phyloP scores from a whole-genome alignment of 2,329 filamentous ascomycete species.

The Endocalyx cinctus region DNA sequence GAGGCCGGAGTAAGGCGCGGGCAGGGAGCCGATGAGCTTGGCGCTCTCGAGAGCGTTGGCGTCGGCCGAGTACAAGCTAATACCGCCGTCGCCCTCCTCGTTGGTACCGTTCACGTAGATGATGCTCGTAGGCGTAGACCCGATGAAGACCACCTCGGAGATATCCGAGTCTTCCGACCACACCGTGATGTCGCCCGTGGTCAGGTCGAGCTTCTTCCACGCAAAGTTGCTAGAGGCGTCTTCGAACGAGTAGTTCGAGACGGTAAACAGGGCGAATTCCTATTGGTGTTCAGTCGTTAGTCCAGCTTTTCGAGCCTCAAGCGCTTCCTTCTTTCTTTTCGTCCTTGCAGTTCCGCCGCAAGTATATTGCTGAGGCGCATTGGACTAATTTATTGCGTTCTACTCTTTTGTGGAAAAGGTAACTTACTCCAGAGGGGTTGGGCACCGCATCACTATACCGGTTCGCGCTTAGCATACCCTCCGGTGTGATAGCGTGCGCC shows the following conservation, averaged over 20 bases:
- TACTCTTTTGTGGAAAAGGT: too few species aligned
- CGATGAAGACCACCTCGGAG: conserved; percentile 52
- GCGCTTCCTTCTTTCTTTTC: too few species aligned
- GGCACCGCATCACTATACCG: conserved; percentile 26
- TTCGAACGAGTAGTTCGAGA: conserved; percentile 57
- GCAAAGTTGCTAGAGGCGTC: conserved; percentile 40
- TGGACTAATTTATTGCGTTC: too few species aligned
- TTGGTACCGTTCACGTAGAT: conserved; percentile 46
- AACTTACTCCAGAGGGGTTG: conserved; percentile 29
- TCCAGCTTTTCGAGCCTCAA: too few species aligned
- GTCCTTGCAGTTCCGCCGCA: too few species aligned
- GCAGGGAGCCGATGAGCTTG: conserved; percentile 30
- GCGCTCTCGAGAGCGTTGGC: conserved; percentile 21
- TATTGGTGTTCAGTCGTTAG: conserved; percentile 14
- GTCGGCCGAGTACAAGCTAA: conserved; percentile 35
- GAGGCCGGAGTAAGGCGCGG: conserved; percentile 33
- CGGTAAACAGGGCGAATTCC: conserved; percentile 42
- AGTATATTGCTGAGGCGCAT: too few species aligned
- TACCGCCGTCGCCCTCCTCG: conserved; percentile 36
- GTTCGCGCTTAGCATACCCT: conserved; percentile 28
- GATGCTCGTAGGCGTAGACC: conserved; percentile 43
- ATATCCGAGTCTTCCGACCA: conserved; percentile 50
- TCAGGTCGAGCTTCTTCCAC: conserved; percentile 53
- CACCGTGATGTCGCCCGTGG: conserved; percentile 45
- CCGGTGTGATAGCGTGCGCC: conserved; percentile 24